Conservation (phyloP, 2,329 filamentous ascomycete genomes). For the Microcyclospora pomicola region DNA sequence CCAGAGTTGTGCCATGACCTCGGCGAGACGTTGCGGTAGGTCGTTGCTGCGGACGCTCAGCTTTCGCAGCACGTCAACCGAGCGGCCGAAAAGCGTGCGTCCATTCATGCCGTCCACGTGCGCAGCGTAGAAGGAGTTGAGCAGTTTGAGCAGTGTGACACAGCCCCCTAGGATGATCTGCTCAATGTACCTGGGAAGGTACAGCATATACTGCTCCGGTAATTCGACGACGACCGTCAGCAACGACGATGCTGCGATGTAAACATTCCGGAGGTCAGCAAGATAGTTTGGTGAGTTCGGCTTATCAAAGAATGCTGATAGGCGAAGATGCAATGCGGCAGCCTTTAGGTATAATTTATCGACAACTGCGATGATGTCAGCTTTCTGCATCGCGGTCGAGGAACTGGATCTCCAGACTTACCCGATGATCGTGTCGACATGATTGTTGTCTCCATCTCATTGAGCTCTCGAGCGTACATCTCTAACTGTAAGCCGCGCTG, state of each 20-base stretch:
- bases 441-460: constrained; percentile 23
- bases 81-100: constrained; percentile 54
- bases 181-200: constrained; percentile 61
- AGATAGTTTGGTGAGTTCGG: constrained; percentile 57
- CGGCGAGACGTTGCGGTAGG: constrained; percentile 62
- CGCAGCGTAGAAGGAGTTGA: constrained; percentile 62
- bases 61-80: constrained; percentile 54
- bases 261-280: constrained; percentile 61
- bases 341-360: constrained; percentile 54
- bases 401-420: constrained; percentile 6
- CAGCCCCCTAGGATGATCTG: constrained; percentile 76
- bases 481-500: constrained; percentile 24
- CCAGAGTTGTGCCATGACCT: constrained; percentile 82
- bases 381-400: background rate
- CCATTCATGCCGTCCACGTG: constrained; percentile 57
- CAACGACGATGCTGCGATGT: constrained; percentile 56
- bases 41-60: constrained; percentile 68
- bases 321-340: constrained; percentile 58
- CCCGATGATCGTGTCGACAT: constrained; percentile 19
- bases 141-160: constrained; percentile 61
- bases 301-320: constrained; percentile 71
- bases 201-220: constrained; percentile 41
- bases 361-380: constrained; percentile 21
- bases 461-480: constrained; percentile 24
- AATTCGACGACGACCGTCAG: constrained; percentile 56